Evolutionary conservation across 441 rosid species (phyloP), one percentile per base, ranked within the genome.

Genomic region (Flueggea neowawraea): DNA sequence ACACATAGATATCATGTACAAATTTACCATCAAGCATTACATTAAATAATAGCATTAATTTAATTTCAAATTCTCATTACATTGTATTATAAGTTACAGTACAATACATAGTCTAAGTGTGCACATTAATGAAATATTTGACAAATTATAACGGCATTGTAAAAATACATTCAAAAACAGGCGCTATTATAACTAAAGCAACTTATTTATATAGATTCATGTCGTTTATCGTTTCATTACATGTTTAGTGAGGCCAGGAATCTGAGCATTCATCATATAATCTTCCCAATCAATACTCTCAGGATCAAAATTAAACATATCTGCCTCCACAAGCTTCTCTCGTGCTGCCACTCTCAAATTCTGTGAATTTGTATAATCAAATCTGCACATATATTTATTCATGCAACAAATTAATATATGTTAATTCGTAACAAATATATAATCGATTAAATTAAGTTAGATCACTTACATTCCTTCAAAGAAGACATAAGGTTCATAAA

Each of bases 401-500:
- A 47, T 47, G n/a, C 9, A 10, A 47, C 4, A 9, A 11, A 14
- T 9, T 11, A 10, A 47, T 47, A 9, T 47, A 47, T 36, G 41
- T 36, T 36, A 36, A 5, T 36, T 36, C 41, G 9, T 8, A 36
- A 36, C 9, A 36, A 36, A 36, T 36, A 8, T 36, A 5, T 36
- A 36, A 36, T 36, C 4, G 9, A 36, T 36, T 36, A 4, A 12
- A 10, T 36, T 5, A 8, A 47, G 50, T 47, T 11, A 47, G n/a
- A 11, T 11, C n/a, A 47, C 50, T 11, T 47, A 47, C 50, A 47
- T 47, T 11, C 50, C 50, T 14, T 47, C n/a, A 47, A 47, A 85
- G 69, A 85, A 81, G 52, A 80, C 63, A 57, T 85, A 80, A 6
- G 87, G 84, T 54, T 70, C 63, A 63, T 78, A 82, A 14, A 82